phyloP scores from a whole-genome alignment of 371 early-diverging fungal genomes.

The Actinomortierella wolfii region DNA sequence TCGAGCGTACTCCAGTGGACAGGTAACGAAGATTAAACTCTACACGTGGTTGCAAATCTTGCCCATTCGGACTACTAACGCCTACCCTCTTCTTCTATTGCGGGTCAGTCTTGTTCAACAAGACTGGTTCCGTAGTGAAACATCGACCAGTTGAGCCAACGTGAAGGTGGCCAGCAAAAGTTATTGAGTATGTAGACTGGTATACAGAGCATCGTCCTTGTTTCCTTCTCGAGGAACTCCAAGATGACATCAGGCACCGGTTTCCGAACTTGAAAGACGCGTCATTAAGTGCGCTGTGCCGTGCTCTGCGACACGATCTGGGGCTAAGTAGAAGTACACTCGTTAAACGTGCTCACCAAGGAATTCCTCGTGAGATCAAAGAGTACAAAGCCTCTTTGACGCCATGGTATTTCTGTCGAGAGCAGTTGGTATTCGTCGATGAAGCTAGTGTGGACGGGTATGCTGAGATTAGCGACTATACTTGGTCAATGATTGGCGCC shows the following conservation, averaged over 20 bases:
- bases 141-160: neutral
- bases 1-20: too few relatives aligned
- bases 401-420: neutral
- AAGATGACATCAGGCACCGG: neutral
- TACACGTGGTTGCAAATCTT: too few relatives aligned
- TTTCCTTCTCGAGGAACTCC: slow-evolving; percentile 6
- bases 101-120: neutral
- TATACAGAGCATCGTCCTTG: slow-evolving; percentile 1
- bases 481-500: too few relatives aligned
- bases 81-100: too few relatives aligned
- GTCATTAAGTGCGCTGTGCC: slow-evolving; percentile 4
- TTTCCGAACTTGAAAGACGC: neutral
- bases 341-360: slow-evolving; percentile 2
- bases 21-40: too few relatives aligned
- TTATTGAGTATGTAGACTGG: neutral
- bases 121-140: neutral
- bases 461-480: too few relatives aligned
- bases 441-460: neutral
- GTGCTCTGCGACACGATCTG: slow-evolving; percentile 1
- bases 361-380: neutral
- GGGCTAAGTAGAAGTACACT: slow-evolving; percentile 1
- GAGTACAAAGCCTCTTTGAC: slow-evolving; percentile 1
- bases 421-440: neutral
- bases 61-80: too few relatives aligned
- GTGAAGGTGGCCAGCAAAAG: neutral